Evolutionary conservation across 1,139 yeast species (phyloP).

Genomic region (Blastobotrys petasosporus): DNA sequence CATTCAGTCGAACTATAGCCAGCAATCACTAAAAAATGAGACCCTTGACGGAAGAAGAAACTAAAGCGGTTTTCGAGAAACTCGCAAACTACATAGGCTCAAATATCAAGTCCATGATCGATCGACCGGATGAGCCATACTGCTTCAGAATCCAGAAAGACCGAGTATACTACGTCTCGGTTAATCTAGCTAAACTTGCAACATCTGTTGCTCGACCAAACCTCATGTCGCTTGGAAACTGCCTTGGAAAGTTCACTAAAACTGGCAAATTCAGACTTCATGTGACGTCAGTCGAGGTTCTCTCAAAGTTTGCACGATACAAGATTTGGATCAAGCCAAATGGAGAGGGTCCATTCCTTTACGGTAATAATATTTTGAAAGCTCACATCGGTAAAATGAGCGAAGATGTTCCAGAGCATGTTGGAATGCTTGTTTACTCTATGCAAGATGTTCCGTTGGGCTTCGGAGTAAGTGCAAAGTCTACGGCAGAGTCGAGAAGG

Average conservation of each 20-base stretch:
- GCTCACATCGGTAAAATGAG: constrained; percentile 97
- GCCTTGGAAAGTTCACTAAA: constrained; percentile 95
- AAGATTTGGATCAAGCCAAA: constrained; percentile 94
- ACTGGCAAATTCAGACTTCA: constrained; percentile 95
- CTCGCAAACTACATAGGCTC: constrained; percentile 94
- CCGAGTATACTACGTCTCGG: constrained; percentile 88
- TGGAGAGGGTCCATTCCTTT: constrained; percentile 97
- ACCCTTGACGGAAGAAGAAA: constrained; percentile 94
- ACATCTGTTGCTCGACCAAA: constrained; percentile 84
- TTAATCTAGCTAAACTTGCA: constrained; percentile 76
- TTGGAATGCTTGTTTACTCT: constrained; percentile 85
- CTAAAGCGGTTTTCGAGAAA: constrained; percentile 92
- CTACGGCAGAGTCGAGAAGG: constrained; percentile 82
- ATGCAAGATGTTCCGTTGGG: constrained; percentile 95
- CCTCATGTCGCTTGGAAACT: constrained; percentile 86
- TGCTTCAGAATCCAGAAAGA: constrained; percentile 95
- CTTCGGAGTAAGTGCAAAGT: constrained; percentile 90
- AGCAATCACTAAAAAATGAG: constrained; percentile 50
- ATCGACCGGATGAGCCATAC: constrained; percentile 84
- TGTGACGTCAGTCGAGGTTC: constrained; percentile 77
- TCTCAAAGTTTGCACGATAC: constrained; percentile 84
- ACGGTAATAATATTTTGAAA: constrained; percentile 93
- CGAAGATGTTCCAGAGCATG: constrained; percentile 97
- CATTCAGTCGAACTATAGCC: no score
- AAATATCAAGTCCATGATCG: constrained; percentile 81